Conservation (phyloP, 202 grass and related monocot genomes). For the Cymbopogon flexuosus region DNA sequence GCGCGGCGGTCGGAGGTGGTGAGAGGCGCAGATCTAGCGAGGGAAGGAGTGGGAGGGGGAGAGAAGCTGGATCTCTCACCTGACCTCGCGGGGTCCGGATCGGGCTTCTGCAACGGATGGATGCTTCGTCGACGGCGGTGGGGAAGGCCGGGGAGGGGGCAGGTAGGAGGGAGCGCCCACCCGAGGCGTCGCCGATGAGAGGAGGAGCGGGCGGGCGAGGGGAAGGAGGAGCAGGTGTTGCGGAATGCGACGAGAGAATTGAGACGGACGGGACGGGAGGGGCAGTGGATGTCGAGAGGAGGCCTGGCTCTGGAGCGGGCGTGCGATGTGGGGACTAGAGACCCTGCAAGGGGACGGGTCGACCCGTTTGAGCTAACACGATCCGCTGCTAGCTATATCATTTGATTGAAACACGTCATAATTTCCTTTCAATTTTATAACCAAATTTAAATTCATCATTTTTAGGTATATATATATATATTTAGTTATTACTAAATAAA, state of each 20-base stretch:
- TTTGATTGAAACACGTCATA: too few species aligned
- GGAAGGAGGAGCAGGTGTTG: not conserved
- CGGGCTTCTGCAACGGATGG: not conserved
- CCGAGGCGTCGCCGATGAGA: slow-evolving; percentile 18
- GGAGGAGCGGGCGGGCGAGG: too few species aligned
- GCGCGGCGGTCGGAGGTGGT: not conserved
- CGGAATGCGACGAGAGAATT: not conserved
- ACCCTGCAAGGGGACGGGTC: not conserved
- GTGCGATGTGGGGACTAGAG: not conserved
- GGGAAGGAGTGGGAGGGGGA: not conserved
- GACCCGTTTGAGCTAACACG: not conserved
- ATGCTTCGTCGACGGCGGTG: not conserved
- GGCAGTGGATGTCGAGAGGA: not conserved
- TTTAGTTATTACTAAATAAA: too few species aligned
- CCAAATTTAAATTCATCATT: too few species aligned
- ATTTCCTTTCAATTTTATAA: too few species aligned
- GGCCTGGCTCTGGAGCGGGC: too few species aligned
- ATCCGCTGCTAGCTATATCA: not conserved
- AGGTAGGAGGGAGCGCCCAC: not conserved
- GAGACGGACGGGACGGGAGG: not conserved
- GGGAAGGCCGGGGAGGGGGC: not conserved
- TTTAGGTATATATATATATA: too few species aligned
- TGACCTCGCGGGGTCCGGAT: slow-evolving; percentile 15
- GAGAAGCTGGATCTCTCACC: slow-evolving; percentile 20
- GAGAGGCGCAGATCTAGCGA: slow-evolving; percentile 13